A percentile compares a stretch with the other conserved stretches of the same genome.
Conservation (phyloP, 768 basidiomycete genomes). For the Tricholoma hemisulphureum region DNA sequence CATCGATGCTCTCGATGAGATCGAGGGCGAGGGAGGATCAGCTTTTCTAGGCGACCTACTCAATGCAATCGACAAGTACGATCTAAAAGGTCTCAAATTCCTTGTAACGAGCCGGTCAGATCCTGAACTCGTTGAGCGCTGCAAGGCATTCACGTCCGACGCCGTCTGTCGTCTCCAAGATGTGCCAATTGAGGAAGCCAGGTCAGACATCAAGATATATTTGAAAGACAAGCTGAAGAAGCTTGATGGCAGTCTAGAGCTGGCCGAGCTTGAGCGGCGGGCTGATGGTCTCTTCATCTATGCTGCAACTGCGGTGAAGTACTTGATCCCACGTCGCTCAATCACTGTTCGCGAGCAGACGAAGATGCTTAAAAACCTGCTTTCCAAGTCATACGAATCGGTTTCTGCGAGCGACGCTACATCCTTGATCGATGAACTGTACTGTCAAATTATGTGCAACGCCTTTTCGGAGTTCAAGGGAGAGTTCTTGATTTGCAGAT, state of each 20-base stretch:
- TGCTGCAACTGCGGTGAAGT: not conserved
- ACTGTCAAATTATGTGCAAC: not conserved
- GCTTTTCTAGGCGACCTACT: constrained; percentile 17
- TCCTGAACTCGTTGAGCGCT: constrained; percentile 10
- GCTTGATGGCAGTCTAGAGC: not conserved
- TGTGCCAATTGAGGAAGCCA: not conserved
- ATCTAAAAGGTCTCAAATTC: constrained; percentile 18
- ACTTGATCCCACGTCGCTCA: not conserved
- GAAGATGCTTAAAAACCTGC: not conserved
- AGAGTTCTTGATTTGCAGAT: not conserved
- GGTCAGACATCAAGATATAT: not conserved
- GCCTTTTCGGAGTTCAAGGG: not conserved
- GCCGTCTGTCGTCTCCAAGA: not conserved
- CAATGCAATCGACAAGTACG: constrained; percentile 6
- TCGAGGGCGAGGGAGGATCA: constrained; percentile 13
- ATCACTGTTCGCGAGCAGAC: not conserved
- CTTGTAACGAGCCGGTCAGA: constrained; percentile 22
- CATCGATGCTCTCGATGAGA: constrained; percentile 26
- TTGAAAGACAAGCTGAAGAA: not conserved
- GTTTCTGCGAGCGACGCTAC: not conserved
- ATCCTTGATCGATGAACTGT: not conserved
- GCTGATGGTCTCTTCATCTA: not conserved
- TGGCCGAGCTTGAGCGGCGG: not conserved
- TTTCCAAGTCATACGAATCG: not conserved
- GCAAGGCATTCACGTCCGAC: not conserved